phyloP scores from a whole-genome alignment of 2,329 filamentous ascomycete genomes.

The Hypomyces perniciosus region DNA sequence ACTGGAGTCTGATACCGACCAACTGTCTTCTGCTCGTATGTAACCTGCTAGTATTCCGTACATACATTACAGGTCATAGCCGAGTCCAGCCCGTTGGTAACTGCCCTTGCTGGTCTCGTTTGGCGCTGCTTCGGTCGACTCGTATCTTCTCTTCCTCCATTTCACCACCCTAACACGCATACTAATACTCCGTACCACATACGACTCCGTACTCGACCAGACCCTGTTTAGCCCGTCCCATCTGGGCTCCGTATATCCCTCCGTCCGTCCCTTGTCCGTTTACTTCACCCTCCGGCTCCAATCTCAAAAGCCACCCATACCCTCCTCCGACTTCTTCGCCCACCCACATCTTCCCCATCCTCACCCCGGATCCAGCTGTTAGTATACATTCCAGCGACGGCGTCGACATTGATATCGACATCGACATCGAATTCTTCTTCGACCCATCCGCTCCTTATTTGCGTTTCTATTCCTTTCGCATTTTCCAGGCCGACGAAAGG shows the following conservation, averaged over 20 bases:
- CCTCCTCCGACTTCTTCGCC: slow-evolving; percentile 9
- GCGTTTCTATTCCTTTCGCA: background rate
- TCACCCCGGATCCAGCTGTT: slow-evolving; percentile 10
- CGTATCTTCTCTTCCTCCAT: slow-evolving; percentile 7
- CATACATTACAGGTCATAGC: slow-evolving; percentile 11
- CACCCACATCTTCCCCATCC: slow-evolving; percentile 11
- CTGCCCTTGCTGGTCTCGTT: slow-evolving; percentile 16
- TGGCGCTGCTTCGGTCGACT: slow-evolving; percentile 15
- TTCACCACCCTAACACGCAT: background rate
- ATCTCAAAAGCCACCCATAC: slow-evolving; percentile 21
- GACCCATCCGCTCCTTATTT: background rate
- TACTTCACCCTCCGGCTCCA: slow-evolving; percentile 7
- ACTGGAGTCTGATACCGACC: slow-evolving; percentile 12
- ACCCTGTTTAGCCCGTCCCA: slow-evolving; percentile 12
- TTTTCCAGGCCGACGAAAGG: background rate
- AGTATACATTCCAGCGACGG: background rate
- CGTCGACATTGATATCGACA: background rate
- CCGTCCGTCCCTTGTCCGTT: background rate
- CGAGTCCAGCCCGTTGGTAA: slow-evolving; percentile 17
- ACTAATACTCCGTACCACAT: background rate
- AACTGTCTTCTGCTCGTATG: slow-evolving; percentile 1
- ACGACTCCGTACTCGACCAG: slow-evolving; percentile 1
- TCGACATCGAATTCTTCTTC: background rate
- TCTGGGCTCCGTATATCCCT: slow-evolving; percentile 1
- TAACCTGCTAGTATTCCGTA: slow-evolving; percentile 3